Base-by-base conservation (phyloP, 2,329 filamentous ascomycete species). In the Fusarium multiceps region DNA sequence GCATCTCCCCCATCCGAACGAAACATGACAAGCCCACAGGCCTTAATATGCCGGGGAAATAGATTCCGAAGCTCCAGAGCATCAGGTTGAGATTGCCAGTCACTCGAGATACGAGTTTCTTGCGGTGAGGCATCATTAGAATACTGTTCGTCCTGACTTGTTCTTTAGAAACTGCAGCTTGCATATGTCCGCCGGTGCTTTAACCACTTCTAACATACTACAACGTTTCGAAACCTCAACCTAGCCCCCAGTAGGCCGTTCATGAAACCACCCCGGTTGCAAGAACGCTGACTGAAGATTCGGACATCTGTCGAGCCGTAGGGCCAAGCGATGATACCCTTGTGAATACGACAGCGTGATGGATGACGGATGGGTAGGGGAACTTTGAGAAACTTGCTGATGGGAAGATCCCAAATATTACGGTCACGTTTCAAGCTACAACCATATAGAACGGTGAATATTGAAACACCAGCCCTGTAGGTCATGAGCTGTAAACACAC, bases 1-100 rank as follows among this genome's bases (percentile, higher is more conserved):
- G 63, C 68, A 71, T 60, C 41, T 28, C 45, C 63, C 66, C 67
- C 49, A 63, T 68, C 37, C 55, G 68, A 70, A 71, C 63, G 55
- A 70, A 71, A 70, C 67, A 71, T 60, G 43, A 66, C 27, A 65
- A 60, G 51, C 27, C 63, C 50, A 53, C 58, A 65, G 41, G 68
- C 68, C 63, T 68, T 61, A 58, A 68, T 63, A 69, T 69, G 43
- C 40, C 65, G 68, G 68, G 60, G 55, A 68, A 71, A 69, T 71
- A 71, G 42, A 65, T 69, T 71, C 68, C 68, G 68, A 55, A 51
- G 43, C 18, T 42, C 53, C 27, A 66, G 34, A 57, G 57, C 63
- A 28, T 54, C 48, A 66, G 51, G 40, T 51, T 59, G n/a, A 57
- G 47, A 57, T 57, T 47, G 49, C 34, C 37, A 51, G 61, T 47